Evolutionary conservation across 148 eudicot species (phyloP).

Genomic region (Fagopyrum tataricum): DNA sequence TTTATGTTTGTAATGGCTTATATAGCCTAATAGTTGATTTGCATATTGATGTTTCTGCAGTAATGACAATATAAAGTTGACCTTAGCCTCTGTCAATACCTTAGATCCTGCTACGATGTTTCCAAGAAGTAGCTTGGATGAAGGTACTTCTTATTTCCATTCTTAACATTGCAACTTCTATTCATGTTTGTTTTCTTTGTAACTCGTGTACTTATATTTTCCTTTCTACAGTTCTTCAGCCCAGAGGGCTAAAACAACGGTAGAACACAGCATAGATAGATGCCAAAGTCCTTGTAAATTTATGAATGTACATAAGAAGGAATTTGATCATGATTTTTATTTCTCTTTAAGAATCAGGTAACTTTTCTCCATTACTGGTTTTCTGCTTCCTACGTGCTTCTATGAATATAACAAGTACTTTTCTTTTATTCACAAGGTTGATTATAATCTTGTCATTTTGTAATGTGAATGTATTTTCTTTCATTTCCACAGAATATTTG

Average conservation of each 20-base stretch:
- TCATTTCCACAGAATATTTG: neutral
- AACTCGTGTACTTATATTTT: slow-evolving; percentile 16
- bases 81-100: slow-evolving; percentile 42
- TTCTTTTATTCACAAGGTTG: too few relatives aligned
- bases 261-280: slow-evolving; percentile 1
- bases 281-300: slow-evolving; percentile 3
- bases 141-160: slow-evolving; percentile 35
- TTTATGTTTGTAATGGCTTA: neutral
- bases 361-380: neutral
- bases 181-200: neutral
- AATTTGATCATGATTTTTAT: neutral
- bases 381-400: neutral
- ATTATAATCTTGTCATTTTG: neutral
- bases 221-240: slow-evolving; percentile 52
- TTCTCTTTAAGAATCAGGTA: slow-evolving; percentile 14
- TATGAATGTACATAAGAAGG: slow-evolving; percentile 13
- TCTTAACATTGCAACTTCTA: neutral
- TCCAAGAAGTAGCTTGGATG: slow-evolving; percentile 60
- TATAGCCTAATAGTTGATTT: neutral
- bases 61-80: slow-evolving; percentile 48
- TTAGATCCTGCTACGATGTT: slow-evolving; percentile 59
- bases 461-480: neutral
- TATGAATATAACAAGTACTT: neutral
- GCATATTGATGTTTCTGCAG: slow-evolving; percentile 35
- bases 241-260: slow-evolving; percentile 38